Conservation (phyloP, 1,284 basidiomycete species). For the Nidula niveotomentosa region DNA sequence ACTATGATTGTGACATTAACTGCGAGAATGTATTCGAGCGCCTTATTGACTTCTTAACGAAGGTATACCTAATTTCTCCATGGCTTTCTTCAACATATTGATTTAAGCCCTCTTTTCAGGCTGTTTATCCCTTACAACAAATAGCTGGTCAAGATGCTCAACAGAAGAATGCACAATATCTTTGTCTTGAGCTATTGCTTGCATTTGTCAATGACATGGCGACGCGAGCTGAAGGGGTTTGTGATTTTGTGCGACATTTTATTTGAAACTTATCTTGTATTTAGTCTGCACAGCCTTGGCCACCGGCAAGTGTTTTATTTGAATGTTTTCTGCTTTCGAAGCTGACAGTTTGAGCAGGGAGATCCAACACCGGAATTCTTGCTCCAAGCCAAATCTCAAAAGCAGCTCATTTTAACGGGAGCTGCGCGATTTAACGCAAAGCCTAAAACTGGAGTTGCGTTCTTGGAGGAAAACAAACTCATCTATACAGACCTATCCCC, state of each 20-base stretch:
- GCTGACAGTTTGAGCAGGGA: slow-evolving; percentile 31
- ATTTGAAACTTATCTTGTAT: slow-evolving; percentile 5
- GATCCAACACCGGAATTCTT: slow-evolving; percentile 61
- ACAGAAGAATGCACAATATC: slow-evolving; percentile 79
- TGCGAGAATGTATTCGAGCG: slow-evolving; percentile 96
- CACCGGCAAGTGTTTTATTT: slow-evolving; percentile 61
- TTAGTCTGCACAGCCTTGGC: slow-evolving; percentile 16
- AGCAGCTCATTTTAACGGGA: slow-evolving; percentile 84
- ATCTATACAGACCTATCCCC: slow-evolving; percentile 71
- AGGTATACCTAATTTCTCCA: slow-evolving; percentile 40
- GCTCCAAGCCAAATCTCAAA: slow-evolving; percentile 77
- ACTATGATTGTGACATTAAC: slow-evolving; percentile 97
- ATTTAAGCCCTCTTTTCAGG: slow-evolving; percentile 36
- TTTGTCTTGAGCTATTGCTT: slow-evolving; percentile 89
- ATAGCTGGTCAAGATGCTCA: slow-evolving; percentile 66
- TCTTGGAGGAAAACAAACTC: slow-evolving; percentile 85
- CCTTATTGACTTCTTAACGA: slow-evolving; percentile 87
- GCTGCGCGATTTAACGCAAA: slow-evolving; percentile 93
- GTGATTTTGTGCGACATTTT: slow-evolving; percentile 8
- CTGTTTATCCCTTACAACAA: slow-evolving; percentile 71
- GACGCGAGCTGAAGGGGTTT: slow-evolving; percentile 69
- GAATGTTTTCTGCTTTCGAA: background rate
- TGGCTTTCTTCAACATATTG: too few species aligned
- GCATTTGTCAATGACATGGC: slow-evolving; percentile 90
- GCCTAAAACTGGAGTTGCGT: slow-evolving; percentile 90